phyloP scores from a whole-genome alignment of 2,329 filamentous ascomycete species.

The Alternaria brassicicola region DNA sequence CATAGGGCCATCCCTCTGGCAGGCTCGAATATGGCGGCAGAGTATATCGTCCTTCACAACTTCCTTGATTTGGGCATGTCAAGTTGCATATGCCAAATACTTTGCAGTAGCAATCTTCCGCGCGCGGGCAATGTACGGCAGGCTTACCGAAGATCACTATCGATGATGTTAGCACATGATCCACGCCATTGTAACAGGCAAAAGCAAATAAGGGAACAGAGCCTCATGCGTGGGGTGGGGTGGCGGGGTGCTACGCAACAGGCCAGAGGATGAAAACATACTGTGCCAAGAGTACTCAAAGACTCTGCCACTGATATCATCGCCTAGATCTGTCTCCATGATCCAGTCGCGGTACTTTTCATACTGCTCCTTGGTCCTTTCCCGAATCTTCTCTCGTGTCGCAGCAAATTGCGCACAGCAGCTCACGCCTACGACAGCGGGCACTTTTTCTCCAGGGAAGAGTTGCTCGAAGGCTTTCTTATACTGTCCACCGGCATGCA shows the following conservation, averaged over 20 bases:
- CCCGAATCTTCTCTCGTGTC: slow-evolving; percentile 54
- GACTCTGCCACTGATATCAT: slow-evolving; percentile 59
- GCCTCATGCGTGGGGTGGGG: background rate
- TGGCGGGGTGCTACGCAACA: background rate
- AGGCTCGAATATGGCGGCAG: slow-evolving; percentile 64
- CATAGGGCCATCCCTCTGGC: slow-evolving; percentile 66
- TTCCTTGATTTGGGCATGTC: slow-evolving; percentile 48
- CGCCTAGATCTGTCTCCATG: slow-evolving; percentile 53
- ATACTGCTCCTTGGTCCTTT: slow-evolving; percentile 57
- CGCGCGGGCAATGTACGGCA: slow-evolving; percentile 64
- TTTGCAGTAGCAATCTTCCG: slow-evolving; percentile 69
- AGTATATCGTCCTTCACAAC: slow-evolving; percentile 64
- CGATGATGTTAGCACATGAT: slow-evolving; percentile 21
- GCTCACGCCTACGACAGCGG: slow-evolving; percentile 55
- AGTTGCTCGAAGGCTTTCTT: slow-evolving; percentile 57
- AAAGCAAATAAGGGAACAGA: slow-evolving; percentile 1
- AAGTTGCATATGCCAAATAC: slow-evolving; percentile 67
- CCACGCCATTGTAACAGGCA: background rate
- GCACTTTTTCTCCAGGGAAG: slow-evolving; percentile 52
- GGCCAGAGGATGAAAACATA: slow-evolving; percentile 39
- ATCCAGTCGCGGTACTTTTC: slow-evolving; percentile 58
- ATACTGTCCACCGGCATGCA: slow-evolving; percentile 58
- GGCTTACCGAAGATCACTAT: slow-evolving; percentile 48
- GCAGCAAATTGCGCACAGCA: slow-evolving; percentile 64
- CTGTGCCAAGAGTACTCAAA: slow-evolving; percentile 67